phyloP scores from a whole-genome alignment of 768 basidiomycete species.

The Gautieria morchelliformis region DNA sequence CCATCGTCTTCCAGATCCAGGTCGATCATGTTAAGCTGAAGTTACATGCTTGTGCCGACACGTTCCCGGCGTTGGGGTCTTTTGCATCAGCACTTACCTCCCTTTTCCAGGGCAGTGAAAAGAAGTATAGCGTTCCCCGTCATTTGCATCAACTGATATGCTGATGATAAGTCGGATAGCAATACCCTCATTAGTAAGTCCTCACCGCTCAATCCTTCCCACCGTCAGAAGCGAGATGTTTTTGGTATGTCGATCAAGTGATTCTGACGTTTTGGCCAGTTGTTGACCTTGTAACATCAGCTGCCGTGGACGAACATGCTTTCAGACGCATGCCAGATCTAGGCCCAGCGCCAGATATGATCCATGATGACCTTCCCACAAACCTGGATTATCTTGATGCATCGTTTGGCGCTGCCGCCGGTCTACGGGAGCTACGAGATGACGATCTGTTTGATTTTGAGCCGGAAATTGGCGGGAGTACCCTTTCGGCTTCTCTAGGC shows the following conservation, averaged over 20 bases:
- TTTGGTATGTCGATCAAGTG: conserved; percentile 15
- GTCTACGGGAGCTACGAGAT: conserved; percentile 60
- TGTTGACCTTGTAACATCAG: conserved; percentile 27
- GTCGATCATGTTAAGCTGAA: conserved; percentile 34
- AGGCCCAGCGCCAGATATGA: conserved; percentile 76
- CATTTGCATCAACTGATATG: background rate
- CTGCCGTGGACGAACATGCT: conserved; percentile 71
- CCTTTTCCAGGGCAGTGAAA: background rate
- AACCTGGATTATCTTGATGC: conserved; percentile 84
- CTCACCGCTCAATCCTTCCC: background rate
- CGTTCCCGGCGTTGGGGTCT: conserved; percentile 45
- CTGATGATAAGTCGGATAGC: background rate
- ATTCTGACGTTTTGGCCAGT: background rate
- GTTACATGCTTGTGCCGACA: conserved; percentile 73
- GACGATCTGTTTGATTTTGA: conserved; percentile 51
- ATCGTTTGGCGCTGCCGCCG: conserved; percentile 70
- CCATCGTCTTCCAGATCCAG: background rate
- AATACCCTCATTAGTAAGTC: background rate
- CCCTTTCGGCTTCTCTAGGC: background rate
- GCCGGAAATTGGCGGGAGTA: background rate
- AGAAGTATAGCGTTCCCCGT: background rate
- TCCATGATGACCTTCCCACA: conserved; percentile 82
- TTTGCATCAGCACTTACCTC: conserved; percentile 42
- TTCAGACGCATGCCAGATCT: conserved; percentile 70
- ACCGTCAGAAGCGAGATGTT: conserved; percentile 11